phyloP scores from a whole-genome alignment of 2,329 filamentous ascomycete genomes.

The Verticillium zaregamsianum region DNA sequence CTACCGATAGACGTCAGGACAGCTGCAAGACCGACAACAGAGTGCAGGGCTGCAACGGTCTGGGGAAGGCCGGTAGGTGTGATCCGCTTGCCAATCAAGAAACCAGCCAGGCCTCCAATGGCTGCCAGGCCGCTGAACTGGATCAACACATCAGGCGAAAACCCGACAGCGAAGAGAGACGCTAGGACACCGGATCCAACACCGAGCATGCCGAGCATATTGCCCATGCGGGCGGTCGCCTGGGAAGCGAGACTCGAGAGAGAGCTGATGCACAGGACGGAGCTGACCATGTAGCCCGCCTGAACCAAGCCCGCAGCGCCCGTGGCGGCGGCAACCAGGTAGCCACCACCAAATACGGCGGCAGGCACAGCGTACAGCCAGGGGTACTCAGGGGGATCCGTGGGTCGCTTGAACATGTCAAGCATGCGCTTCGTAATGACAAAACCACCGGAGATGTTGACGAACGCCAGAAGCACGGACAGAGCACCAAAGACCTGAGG shows the following conservation, averaged over 20 bases:
- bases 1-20: slow-evolving; percentile 86
- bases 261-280: slow-evolving; percentile 79
- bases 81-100: slow-evolving; percentile 76
- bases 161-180: slow-evolving; percentile 76
- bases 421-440: slow-evolving; percentile 92
- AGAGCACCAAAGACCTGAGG: slow-evolving; percentile 74
- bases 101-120: slow-evolving; percentile 61
- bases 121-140: slow-evolving; percentile 77
- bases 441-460: slow-evolving; percentile 85
- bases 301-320: slow-evolving; percentile 82
- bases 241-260: slow-evolving; percentile 80
- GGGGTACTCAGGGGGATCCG: slow-evolving; percentile 82
- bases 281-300: slow-evolving; percentile 82
- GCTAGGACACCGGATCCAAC: slow-evolving; percentile 80
- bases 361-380: slow-evolving; percentile 82
- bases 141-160: slow-evolving; percentile 70
- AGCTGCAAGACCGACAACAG: slow-evolving; percentile 83
- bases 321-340: slow-evolving; percentile 72
- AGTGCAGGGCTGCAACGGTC: slow-evolving; percentile 84
- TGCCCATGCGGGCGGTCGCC: slow-evolving; percentile 77
- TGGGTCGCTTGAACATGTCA: slow-evolving; percentile 83
- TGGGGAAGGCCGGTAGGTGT: slow-evolving; percentile 86
- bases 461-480: slow-evolving; percentile 80
- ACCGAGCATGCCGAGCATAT: slow-evolving; percentile 81
- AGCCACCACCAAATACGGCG: slow-evolving; percentile 74